Base-by-base conservation (phyloP, 2,329 filamentous ascomycete species). In the Pyrenochaeta sp. region DNA sequence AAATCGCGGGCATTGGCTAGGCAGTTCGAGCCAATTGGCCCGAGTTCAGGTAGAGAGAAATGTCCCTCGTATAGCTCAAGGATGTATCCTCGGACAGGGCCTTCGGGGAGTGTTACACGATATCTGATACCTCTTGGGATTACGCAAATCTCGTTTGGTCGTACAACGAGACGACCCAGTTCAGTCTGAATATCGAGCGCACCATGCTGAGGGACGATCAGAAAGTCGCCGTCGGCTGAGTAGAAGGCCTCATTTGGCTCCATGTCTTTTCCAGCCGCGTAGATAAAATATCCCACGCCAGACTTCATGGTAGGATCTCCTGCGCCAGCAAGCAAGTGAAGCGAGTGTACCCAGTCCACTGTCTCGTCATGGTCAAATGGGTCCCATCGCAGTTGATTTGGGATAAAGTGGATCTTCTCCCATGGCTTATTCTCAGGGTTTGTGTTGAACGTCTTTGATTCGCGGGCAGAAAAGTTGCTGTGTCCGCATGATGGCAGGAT, bases 381-480 rank as follows among this genome's bases (percentile, higher is more conserved):
- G 55, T 88, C 85, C 89, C 89, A 94, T 55, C 88, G 82, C 20
- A 93, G 77, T 70, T 93, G 88, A 63, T 92, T 91, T 4, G 89
- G 89, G 36, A 91, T 87, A 58, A 89, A 85, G 58, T 87, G 84
- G 55, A 90, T 79, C 62, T 81, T 82, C 52, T 81, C 79, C 40
- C 77, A 72, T 7, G 73, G 70, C 47, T 76, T 75, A 54, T 72
- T 73, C 53, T 77, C 76, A 0, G 75, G 76, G 51, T 78, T 78
- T 11, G 76, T 77, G 55, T 78, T 77, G 64, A 76, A 79, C 2
- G 75, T 77, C 6, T 67, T 64, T 13, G 75, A 74, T 58, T 71
- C 80, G 67, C 58, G 77, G 65, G 67, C 74, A 65, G 76, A 66
- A 53, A 82, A 83, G 58, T 78, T 76, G 38, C 76, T 73, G 64